phyloP scores from a whole-genome alignment of 2,329 filamentous ascomycete species.

The Talaromyces sp. region DNA sequence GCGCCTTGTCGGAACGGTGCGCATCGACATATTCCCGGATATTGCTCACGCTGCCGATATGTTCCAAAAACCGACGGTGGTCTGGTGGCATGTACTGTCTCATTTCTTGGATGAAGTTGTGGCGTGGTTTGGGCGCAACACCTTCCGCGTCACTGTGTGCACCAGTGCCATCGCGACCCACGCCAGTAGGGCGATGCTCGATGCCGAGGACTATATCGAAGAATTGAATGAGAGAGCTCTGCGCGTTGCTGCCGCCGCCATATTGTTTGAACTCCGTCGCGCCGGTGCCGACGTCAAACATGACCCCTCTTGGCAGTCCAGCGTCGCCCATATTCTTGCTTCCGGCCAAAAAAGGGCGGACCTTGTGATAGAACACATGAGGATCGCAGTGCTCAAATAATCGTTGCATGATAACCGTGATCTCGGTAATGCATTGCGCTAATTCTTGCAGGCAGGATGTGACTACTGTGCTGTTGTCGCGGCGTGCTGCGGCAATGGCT shows the following conservation, averaged over 20 bases:
- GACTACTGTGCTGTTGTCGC: constrained; percentile 67
- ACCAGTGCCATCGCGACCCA: constrained; percentile 45
- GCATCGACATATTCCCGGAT: constrained; percentile 76
- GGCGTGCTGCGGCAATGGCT: constrained; percentile 76
- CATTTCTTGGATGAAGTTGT: constrained; percentile 98
- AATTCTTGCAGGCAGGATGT: constrained; percentile 74
- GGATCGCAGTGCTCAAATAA: constrained; percentile 98
- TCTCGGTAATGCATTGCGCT: constrained; percentile 82
- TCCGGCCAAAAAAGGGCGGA: constrained; percentile 91
- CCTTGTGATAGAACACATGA: constrained; percentile 89
- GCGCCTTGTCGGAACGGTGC: constrained; percentile 58
- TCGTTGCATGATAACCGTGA: constrained; percentile 71
- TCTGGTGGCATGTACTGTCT: constrained; percentile 93
- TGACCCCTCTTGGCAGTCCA: constrained; percentile 78
- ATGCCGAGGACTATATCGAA: constrained; percentile 90
- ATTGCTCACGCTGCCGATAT: constrained; percentile 76
- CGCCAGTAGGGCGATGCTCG: constrained; percentile 84
- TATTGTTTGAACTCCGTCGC: constrained; percentile 73
- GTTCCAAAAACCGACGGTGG: constrained; percentile 82
- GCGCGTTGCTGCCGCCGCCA: constrained; percentile 91
- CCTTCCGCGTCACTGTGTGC: constrained; percentile 48
- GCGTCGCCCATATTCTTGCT: constrained; percentile 98
- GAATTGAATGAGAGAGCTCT: constrained; percentile 95
- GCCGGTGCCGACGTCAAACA: constrained; percentile 78
- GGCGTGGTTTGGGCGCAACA: constrained; percentile 52